Base-by-base conservation (phyloP, 2,329 filamentous ascomycete species). In the Neofusicoccum laricinum region DNA sequence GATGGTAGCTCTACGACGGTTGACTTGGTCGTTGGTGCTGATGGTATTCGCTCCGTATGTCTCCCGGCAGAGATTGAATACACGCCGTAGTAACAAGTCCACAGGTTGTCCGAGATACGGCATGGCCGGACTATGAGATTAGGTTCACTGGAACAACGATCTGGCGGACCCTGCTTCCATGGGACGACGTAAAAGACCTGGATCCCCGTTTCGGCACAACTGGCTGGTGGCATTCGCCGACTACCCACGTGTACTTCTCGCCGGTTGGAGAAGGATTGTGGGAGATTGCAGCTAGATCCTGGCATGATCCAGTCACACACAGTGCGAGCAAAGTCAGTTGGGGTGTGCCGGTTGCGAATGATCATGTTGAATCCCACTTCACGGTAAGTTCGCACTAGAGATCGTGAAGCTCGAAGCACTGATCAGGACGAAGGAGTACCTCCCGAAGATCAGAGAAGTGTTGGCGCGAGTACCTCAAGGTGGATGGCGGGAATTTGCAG, bases 21-120 rank as follows among this genome's bases (percentile, higher is more conserved):
- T 2, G 82, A 84, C 66, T 69, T 85, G 0, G 75, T 85, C 0
- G 76, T 86, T 2, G 84, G 82, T 0, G 83, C 81, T 4, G 82
- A 86, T 68, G 82, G 84, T 2, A 84, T 85, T 59, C 78, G 81
- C 64, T 84, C 82, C 4, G 55, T 46, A 45, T 1, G 55, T 59
- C 2, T 21, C 2, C 11, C 67, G 40, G 2, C 6, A 11, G 7
- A 45, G 6, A 19, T 14, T 17, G 7, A 7, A 4, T 14, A 4
- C 17, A 11, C 8, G 15, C 7, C 2, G 10, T 21, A 36, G 15
- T 59, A n/a, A 64, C 15, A 8, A 3, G 14, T 72, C 65, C 25
- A 40, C 15, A 81, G 80, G 71, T 77, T 17, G 77, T 82, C 1
- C 72, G 80, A 41, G 74, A 78, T 7, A 70, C 73, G n/a, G 71